Conservation (phyloP, 2,329 filamentous ascomycete species). For the Trichoderma sp. region DNA sequence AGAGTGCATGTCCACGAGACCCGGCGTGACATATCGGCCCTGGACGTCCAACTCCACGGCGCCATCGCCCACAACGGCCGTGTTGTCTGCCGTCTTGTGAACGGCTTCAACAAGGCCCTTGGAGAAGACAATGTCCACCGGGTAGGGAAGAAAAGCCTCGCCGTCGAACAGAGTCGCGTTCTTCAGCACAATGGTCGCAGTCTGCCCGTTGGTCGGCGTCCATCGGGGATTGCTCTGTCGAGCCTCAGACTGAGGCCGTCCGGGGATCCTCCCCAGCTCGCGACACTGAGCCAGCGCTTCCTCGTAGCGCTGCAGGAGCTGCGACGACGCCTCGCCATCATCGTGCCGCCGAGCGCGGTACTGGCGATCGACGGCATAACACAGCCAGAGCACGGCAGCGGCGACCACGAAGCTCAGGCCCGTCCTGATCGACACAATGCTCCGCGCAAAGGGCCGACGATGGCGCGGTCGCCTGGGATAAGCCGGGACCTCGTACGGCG, state of each 20-base stretch:
- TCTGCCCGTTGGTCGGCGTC: constrained; percentile 44
- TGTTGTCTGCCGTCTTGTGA: constrained; percentile 21
- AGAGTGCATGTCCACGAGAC: constrained; percentile 51
- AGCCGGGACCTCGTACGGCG: constrained; percentile 22
- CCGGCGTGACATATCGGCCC: constrained; percentile 48
- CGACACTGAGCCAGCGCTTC: constrained; percentile 22
- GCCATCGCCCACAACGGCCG: constrained; percentile 22
- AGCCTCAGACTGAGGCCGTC: constrained; percentile 7
- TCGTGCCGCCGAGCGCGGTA: neutral
- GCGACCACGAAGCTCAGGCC: constrained; percentile 22
- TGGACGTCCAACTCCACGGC: constrained; percentile 38
- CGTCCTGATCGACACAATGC: constrained; percentile 22
- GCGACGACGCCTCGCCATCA: constrained; percentile 1
- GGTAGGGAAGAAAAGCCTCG: constrained; percentile 37
- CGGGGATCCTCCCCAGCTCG: constrained; percentile 15
- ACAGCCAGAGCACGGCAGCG: constrained; percentile 22
- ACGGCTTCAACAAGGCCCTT: constrained; percentile 22
- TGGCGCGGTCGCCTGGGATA: constrained; percentile 19
- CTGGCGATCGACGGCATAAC: constrained; percentile 17
- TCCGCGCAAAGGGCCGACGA: constrained; percentile 13
- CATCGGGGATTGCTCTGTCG: constrained; percentile 44
- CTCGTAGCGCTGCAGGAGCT: constrained; percentile 20
- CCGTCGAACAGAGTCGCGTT: constrained; percentile 51
- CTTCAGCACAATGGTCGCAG: constrained; percentile 41
- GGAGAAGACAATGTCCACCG: constrained; percentile 39